Base-by-base conservation (phyloP, 768 basidiomycete species). In the Dendrothele bispora region DNA sequence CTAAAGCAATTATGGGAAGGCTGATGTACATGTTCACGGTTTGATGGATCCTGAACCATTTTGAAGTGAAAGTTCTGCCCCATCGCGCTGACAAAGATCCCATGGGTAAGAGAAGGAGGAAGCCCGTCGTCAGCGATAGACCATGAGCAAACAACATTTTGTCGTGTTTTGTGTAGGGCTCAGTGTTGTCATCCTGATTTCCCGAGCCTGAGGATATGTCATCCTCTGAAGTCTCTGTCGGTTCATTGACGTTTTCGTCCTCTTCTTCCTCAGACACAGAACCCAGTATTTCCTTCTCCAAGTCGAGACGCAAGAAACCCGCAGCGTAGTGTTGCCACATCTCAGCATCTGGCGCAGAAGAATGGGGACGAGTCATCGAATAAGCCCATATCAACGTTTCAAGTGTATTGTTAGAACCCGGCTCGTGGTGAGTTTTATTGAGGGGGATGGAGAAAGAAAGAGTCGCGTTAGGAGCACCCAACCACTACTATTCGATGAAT, bases 21-120 rank as follows among this genome's bases (percentile, higher is more conserved):
- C 75, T 81, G 24, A 84, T 39, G 7, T 66, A 54, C 55, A 76
- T 71, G 49, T 80, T 79, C 51, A 75, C 56, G 20, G 74, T 56
- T 66, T 72, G 71, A 53, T 87, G 85, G 3, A 66, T 63, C n/a
- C 69, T 73, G 61, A 83, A 76, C 84, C 84, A 86, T 44, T 63
- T 66, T 10, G 68, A 60, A 5, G 74, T 75, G 49, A 78, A 62
- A 3, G 77, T 75, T 40, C 84, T 66, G 15, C 70, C 69, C 68
- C 74, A 80, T 18, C 83, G 74, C 11, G 78, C 82, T 25, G 79
- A 58, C 32, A 86, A 64, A 0, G 74, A 70, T 7, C 80, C 78
- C 7, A 72, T 46, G 4, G 84, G 84, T 1, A 85, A 63, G 29
- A 84, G 51, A 20, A 84, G 62, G 48, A 84, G 63, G 60, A 84